Base-by-base conservation (phyloP, 257 asterid species). In the Ilex asprella region DNA sequence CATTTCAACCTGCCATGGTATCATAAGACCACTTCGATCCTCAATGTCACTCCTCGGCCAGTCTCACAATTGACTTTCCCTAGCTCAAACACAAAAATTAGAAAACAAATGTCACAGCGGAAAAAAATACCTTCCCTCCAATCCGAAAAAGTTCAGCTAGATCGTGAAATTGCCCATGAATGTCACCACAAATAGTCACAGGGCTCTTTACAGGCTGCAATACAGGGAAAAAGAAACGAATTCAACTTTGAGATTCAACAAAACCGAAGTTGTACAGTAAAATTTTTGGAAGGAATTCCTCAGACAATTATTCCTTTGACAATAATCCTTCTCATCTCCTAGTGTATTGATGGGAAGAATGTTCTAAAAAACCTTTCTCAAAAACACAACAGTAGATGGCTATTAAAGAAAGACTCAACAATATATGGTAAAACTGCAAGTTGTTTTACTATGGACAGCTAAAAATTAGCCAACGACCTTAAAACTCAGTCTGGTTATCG, bases 91-190 rank as follows among this genome's bases (percentile, higher is more conserved):
- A 14, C 56, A 59, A 67, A 12, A 57, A 64, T 7, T 52, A 55
- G 62, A 30, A 58, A 41, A 39, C 54, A 51, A 50, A 39, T 59
- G 60, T 47, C 47, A 58, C 41, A 47, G 27, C 16, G 10, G 12
- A 5, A 58, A 70, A 35, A 51, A 52, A 67, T 91, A 91, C 98
- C 96, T 88, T 86, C 66, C 96, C 98, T 70, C 98, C 27, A 21
- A 21, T 21, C 27, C 27, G 27, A 21, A 21, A 21, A 21, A 21
- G 27, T 21, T 21, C 27, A 2, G 96, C 96, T 58, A 91, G 88
- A 74, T 91, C 98, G 47, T 91, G 98, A 76, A 91, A 91, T 72
- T 91, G 98, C 54, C 98, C 98, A 67, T 91, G 98, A 75, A 88
- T 91, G 72, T 91, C 98, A 64, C 98, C 96, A 74, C 27, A 21